Conservation (phyloP, 768 basidiomycete species). For the Mycena floridula region DNA sequence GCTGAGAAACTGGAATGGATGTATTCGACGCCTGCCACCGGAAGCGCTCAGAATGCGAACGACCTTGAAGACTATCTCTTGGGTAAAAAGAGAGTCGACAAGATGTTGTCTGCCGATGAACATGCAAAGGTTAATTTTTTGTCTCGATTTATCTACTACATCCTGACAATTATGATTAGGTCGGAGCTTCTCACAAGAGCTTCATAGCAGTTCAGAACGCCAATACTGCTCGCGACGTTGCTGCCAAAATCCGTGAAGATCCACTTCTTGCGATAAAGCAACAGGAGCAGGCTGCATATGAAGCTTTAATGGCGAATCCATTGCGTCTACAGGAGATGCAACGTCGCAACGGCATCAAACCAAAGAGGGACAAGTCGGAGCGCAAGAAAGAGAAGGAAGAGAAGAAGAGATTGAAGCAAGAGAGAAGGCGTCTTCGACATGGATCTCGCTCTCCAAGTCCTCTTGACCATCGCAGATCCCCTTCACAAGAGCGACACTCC, state of each 20-base stretch:
- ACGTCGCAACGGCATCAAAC: constrained; percentile 74
- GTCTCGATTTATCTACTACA: constrained; percentile 6
- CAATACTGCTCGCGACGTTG: constrained; percentile 81
- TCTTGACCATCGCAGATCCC: constrained; percentile 25
- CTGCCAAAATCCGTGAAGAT: constrained; percentile 94
- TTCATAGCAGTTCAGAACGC: constrained; percentile 96
- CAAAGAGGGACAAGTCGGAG: constrained; percentile 69
- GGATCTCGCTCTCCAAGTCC: constrained; percentile 43
- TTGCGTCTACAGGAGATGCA: constrained; percentile 78
- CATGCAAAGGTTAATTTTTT: constrained; percentile 65
- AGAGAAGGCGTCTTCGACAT: constrained; percentile 17
- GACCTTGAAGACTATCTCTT: constrained; percentile 95
- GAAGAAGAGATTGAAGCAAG: constrained; percentile 28
- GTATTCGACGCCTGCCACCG: constrained; percentile 96
- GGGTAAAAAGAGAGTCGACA: constrained; percentile 97
- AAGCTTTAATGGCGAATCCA: constrained; percentile 81
- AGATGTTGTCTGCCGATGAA: constrained; percentile 88
- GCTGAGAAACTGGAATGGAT: constrained; percentile 98
- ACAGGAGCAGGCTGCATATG: constrained; percentile 91
- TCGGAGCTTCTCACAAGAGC: constrained; percentile 84
- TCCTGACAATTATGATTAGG: constrained; percentile 30
- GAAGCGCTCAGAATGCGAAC: constrained; percentile 79
- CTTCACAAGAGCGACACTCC: constrained; percentile 22
- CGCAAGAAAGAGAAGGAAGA: constrained; percentile 53
- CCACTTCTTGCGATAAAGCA: constrained; percentile 97